Evolutionary conservation across 805 yeast species (phyloP).

Genomic region (Jamesozyma gamospora): DNA sequence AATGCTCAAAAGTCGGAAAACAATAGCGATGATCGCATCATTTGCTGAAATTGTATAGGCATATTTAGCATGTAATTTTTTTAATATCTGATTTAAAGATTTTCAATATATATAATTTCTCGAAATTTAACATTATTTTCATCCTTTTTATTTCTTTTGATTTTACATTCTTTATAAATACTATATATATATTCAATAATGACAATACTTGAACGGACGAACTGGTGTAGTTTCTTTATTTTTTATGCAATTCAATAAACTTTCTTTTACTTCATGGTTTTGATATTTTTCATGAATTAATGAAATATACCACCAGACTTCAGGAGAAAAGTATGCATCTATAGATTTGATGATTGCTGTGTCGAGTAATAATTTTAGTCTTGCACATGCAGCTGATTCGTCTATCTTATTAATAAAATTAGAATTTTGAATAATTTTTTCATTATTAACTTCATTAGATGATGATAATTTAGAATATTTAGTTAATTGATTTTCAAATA

Average conservation of each 20-base stretch:
- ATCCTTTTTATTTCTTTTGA: too few relatives aligned
- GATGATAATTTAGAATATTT: conserved; percentile 1
- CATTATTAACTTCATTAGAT: not conserved
- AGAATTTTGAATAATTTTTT: not conserved
- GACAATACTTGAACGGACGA: conserved; percentile 28
- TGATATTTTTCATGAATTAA: conserved; percentile 50
- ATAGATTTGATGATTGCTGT: conserved; percentile 27
- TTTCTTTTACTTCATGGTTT: conserved; percentile 40
- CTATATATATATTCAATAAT: conserved; percentile 16
- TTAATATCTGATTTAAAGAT: too few relatives aligned
- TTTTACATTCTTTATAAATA: too few relatives aligned
- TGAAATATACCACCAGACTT: conserved; percentile 63
- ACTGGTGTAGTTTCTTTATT: conserved; percentile 55
- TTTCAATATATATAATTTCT: too few relatives aligned
- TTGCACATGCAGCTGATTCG: conserved; percentile 47
- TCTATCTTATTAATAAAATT: conserved; percentile 48
- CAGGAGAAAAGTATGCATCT: conserved; percentile 41
- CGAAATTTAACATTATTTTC: too few relatives aligned
- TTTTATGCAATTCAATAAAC: conserved; percentile 56
- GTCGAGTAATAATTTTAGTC: conserved; percentile 37
- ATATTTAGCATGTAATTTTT: too few relatives aligned
- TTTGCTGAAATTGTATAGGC: too few relatives aligned
- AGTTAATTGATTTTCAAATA: conserved; percentile 2
- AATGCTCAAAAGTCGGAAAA: too few relatives aligned
- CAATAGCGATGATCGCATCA: too few relatives aligned